Percentiles rank a stretch among this genome's conserved stretches.
These are phyloP conservation scores for Calonectria crousiana DNA, from an alignment of 2,329 filamentous ascomycete species.

Conservation along the genomic window DNA sequence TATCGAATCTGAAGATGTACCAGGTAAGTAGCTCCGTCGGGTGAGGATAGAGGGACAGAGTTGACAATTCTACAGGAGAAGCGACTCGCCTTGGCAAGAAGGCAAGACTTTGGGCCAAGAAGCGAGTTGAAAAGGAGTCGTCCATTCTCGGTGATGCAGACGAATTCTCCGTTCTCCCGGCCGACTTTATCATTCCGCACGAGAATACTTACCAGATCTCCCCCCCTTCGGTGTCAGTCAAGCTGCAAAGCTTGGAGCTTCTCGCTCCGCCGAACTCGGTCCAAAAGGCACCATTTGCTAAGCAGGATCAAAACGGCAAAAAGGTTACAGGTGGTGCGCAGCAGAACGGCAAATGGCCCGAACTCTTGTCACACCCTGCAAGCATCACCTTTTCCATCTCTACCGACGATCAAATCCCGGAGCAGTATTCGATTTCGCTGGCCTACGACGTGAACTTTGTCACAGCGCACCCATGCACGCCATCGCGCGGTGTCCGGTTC, in stretches of 20 bases:
- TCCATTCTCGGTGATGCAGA: slow-evolving; percentile 70
- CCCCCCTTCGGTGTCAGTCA: slow-evolving; percentile 61
- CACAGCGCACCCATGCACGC: slow-evolving; percentile 74
- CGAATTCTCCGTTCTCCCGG: slow-evolving; percentile 65
- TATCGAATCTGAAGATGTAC: slow-evolving; percentile 66
- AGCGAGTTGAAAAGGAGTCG: slow-evolving; percentile 69
- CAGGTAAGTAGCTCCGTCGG: slow-evolving; percentile 54
- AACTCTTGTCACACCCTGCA: slow-evolving; percentile 51
- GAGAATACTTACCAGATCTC: slow-evolving; percentile 65
- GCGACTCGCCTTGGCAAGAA: slow-evolving; percentile 64
- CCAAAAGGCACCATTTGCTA: slow-evolving; percentile 58
- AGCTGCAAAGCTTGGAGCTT: slow-evolving; percentile 65
- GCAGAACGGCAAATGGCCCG: slow-evolving; percentile 43
- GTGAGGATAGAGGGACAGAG: not conserved
- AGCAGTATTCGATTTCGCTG: slow-evolving; percentile 60
- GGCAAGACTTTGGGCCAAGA: slow-evolving; percentile 72
- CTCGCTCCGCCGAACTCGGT: slow-evolving; percentile 57
- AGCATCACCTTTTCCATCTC: slow-evolving; percentile 51
- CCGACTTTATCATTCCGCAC: slow-evolving; percentile 72
- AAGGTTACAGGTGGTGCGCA: slow-evolving; percentile 37
- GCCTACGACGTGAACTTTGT: slow-evolving; percentile 73
- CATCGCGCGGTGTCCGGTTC: slow-evolving; percentile 68
- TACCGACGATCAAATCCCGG: slow-evolving; percentile 54
- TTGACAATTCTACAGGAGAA: slow-evolving; percentile 55
- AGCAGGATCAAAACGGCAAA: slow-evolving; percentile 29